A percentile compares a stretch with the other conserved stretches of the same genome.
Evolutionary conservation across 2,329 filamentous ascomycete genomes (phyloP).

Genomic region (Fusarium tupiense): DNA sequence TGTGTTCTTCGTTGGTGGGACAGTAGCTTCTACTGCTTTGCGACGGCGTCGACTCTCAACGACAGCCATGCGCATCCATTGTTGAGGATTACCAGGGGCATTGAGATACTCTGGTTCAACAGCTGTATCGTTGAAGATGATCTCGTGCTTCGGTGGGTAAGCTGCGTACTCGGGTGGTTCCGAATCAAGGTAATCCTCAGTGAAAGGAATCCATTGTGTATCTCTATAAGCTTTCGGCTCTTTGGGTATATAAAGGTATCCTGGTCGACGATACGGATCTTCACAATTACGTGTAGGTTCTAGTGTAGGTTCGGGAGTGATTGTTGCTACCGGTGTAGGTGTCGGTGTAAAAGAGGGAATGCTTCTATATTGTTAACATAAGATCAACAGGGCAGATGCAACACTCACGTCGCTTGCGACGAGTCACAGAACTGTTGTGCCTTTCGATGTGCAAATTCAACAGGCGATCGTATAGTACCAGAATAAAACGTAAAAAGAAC

Average conservation of each 20-base stretch:
- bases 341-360: constrained; percentile 8
- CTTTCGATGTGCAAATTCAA: constrained; percentile 25
- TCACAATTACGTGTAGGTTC: constrained; percentile 19
- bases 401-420: neutral
- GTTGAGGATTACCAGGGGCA: constrained; percentile 8
- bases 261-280: constrained; percentile 57
- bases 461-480: constrained; percentile 10
- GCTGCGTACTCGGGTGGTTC: constrained; percentile 56
- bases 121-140: constrained; percentile 76
- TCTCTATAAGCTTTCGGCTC: constrained; percentile 70
- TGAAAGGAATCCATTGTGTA: constrained; percentile 45
- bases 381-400: fast-evolving
- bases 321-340: neutral
- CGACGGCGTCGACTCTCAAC: constrained; percentile 18
- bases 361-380: neutral
- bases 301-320: neutral
- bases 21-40: neutral
- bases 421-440: constrained; percentile 21
- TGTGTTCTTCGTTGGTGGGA: neutral
- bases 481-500: constrained; percentile 24
- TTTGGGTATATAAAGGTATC: constrained; percentile 63
- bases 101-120: constrained; percentile 30
- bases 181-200: constrained; percentile 67
- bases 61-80: constrained; percentile 33
- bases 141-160: constrained; percentile 50